These are phyloP conservation scores for Taiozyma sp. DNA, from an alignment of 1,139 yeast species.

Conservation along the genomic window DNA sequence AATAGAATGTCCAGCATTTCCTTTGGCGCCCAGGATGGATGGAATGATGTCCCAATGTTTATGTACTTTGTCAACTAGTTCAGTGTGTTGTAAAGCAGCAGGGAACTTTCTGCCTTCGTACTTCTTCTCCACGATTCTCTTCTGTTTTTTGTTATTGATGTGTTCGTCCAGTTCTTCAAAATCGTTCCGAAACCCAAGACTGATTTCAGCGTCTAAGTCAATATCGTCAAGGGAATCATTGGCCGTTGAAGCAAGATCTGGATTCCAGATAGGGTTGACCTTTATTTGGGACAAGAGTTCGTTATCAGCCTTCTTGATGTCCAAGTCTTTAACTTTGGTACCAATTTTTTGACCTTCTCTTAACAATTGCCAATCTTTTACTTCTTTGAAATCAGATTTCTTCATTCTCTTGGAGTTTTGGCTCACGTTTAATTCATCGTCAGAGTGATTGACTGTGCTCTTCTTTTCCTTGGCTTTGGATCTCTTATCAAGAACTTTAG, in stretches of 20 bases:
- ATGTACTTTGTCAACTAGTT: constrained; percentile 27
- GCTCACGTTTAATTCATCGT: not conserved
- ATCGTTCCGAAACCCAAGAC: constrained; percentile 9
- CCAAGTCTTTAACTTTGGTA: not conserved
- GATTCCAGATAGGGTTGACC: not conserved
- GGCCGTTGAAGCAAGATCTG: not conserved
- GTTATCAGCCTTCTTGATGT: not conserved
- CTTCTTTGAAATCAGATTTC: not conserved
- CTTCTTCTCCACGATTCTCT: constrained; percentile 8
- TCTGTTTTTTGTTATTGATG: constrained; percentile 11
- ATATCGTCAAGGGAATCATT: not conserved
- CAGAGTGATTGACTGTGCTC: not conserved
- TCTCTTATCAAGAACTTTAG: not conserved
- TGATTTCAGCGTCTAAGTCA: constrained; percentile 11
- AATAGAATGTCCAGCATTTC: constrained; percentile 30
- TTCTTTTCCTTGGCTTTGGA: not conserved
- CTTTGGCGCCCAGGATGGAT: constrained; percentile 39
- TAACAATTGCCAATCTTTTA: constrained; percentile 1
- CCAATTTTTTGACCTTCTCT: not conserved
- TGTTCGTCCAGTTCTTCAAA: constrained; percentile 18
- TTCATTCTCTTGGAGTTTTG: not conserved
- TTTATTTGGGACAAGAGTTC: not conserved
- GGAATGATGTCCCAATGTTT: constrained; percentile 34
- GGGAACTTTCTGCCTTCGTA: constrained; percentile 10
- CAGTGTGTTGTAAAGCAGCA: constrained; percentile 18